Conservation (phyloP, 805 yeast genomes). For the Ogataea degrootiae region DNA sequence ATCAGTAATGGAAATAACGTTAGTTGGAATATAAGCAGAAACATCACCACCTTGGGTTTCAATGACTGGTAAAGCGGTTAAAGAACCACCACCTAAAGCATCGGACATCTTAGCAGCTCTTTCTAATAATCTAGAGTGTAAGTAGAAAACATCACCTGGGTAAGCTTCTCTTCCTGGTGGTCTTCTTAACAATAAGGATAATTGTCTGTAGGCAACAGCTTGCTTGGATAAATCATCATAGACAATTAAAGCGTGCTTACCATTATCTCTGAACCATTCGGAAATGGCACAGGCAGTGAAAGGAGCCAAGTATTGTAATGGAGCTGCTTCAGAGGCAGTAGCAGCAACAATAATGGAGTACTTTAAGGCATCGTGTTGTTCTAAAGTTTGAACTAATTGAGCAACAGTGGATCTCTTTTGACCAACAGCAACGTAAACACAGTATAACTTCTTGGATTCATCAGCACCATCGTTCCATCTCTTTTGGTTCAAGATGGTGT, state of each 20-base stretch:
- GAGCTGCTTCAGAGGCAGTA: conserved; percentile 99
- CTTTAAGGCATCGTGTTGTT: conserved; percentile 96
- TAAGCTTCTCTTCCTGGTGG: conserved; percentile 97
- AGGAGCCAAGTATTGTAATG: conserved; percentile 99
- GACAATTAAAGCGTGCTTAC: conserved; percentile 94
- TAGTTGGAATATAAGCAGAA: conserved; percentile 95
- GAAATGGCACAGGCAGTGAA: conserved; percentile 99
- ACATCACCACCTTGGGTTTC: conserved; percentile 99
- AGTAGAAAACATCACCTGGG: conserved; percentile 96
- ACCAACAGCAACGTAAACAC: conserved; percentile 99
- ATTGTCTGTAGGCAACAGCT: conserved; percentile 99
- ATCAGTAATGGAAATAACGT: conserved; percentile 95
- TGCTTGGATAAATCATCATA: conserved; percentile 98
- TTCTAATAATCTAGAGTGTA: conserved; percentile 91
- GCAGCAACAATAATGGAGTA: conserved; percentile 98
- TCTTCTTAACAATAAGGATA: conserved; percentile 94
- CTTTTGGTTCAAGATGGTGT: conserved; percentile 98
- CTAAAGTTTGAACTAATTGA: conserved; percentile 98
- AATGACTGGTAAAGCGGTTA: conserved; percentile 93
- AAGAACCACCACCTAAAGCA: conserved; percentile 84
- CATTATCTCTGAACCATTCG: conserved; percentile 99
- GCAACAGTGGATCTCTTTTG: conserved; percentile 99
- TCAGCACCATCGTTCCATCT: conserved; percentile 95
- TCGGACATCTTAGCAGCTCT: conserved; percentile 97
- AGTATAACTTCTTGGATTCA: conserved; percentile 97